phyloP scores from a whole-genome alignment of 2,329 filamentous ascomycete species.

The Cladorrhinum sp. region DNA sequence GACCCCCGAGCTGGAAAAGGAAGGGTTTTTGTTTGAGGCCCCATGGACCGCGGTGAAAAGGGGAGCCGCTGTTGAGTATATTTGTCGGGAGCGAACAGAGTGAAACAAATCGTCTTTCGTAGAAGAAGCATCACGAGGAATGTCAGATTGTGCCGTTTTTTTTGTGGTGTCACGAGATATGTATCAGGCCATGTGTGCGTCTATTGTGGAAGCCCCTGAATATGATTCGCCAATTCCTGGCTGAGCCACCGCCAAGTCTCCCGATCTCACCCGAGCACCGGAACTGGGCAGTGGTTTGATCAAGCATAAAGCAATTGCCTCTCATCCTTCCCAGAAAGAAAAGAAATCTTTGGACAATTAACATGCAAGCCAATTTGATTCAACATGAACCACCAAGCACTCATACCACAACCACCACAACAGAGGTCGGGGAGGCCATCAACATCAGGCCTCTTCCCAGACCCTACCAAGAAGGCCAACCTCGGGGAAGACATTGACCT shows the following conservation, averaged over 20 bases:
- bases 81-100: background rate
- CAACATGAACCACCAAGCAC: background rate
- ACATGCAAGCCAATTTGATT: background rate
- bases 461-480: constrained; percentile 17
- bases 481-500: constrained; percentile 26
- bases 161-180: background rate
- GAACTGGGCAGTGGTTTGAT: background rate
- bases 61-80: background rate
- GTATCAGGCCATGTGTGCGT: background rate
- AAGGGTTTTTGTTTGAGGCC: background rate
- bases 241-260: background rate
- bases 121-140: background rate
- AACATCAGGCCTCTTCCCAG: constrained; percentile 1
- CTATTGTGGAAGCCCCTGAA: background rate
- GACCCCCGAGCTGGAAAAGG: background rate
- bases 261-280: background rate
- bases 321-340: background rate
- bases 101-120: background rate
- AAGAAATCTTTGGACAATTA: background rate
- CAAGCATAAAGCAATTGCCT: background rate
- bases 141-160: background rate
- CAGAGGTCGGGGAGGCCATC: background rate
- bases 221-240: background rate
- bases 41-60: background rate
- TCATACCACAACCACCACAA: background rate